A percentile compares a stretch with the other conserved stretches of the same genome.
phyloP scores from a whole-genome alignment of 1,284 basidiomycete genomes.

The Blastosporella zonata region DNA sequence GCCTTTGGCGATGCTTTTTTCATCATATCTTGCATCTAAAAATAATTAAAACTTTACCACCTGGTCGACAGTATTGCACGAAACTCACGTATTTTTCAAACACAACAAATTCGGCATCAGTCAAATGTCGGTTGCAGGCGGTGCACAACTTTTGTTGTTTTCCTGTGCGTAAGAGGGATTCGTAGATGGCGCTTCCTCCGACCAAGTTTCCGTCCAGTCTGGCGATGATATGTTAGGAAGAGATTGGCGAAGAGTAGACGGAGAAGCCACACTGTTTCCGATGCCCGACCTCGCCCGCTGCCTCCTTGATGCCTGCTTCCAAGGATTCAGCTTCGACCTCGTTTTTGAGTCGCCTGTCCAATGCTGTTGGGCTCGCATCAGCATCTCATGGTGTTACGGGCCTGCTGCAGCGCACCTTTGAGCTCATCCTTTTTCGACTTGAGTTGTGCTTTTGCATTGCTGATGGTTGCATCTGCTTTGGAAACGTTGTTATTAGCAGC shows the following conservation, averaged over 20 bases:
- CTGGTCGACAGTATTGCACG: neutral
- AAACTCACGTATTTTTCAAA: constrained; percentile 65
- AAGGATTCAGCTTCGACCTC: constrained; percentile 42
- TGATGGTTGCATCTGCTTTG: constrained; percentile 58
- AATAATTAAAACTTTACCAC: neutral
- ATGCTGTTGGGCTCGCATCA: constrained; percentile 33
- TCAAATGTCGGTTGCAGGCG: constrained; percentile 73
- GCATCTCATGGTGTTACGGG: neutral
- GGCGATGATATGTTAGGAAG: neutral
- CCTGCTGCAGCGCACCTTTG: constrained; percentile 42
- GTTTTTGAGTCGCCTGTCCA: constrained; percentile 53
- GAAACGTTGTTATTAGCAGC: constrained; percentile 56
- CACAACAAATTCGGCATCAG: constrained; percentile 54
- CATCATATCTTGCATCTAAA: constrained; percentile 55
- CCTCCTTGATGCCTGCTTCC: constrained; percentile 57
- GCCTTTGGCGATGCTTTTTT: constrained; percentile 43
- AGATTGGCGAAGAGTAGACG: constrained; percentile 4
- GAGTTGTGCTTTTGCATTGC: constrained; percentile 58
- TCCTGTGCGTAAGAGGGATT: constrained; percentile 59
- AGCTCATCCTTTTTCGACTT: constrained; percentile 62
- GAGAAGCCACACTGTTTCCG: constrained; percentile 47
- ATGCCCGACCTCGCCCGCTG: constrained; percentile 50
- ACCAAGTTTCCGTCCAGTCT: constrained; percentile 27
- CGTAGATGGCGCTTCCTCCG: constrained; percentile 57
- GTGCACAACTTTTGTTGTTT: constrained; percentile 69